Evolutionary conservation across 208 protist species (phyloP), one percentile per base, ranked within the genome.

Genomic region (Acanthamoeba quina): DNA sequence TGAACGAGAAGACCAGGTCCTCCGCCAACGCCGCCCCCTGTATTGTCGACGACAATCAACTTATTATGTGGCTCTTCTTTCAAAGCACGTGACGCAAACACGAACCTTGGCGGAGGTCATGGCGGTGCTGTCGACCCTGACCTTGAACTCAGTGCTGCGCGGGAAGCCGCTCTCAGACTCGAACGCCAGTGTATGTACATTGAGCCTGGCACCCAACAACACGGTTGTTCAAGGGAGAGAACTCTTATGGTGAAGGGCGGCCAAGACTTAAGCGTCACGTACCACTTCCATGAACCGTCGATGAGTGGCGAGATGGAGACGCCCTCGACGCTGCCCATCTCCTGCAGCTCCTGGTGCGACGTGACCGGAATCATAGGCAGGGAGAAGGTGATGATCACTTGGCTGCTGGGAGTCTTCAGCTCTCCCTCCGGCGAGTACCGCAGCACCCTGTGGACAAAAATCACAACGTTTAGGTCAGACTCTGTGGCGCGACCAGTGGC

Each of bases 1-100:
- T 41, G 54, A 89, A 89, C n/a, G 54, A 89, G 80, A 89, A 89
- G 31, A 47, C 56, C 29, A 89, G 29, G 26, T 89, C 80, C 34
- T 89, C n/a, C 9, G 44, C 80, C 72, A 82, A 54, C 7, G 41
- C 24, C 29, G 72, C 29, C 24, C 72, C 72, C 72, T 82, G 41
- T 11, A 29, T 68, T 68, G 60, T 11, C 10, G 29, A 44, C 19
- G 24, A 78, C 37, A 5, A 29, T 9, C 6, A 78, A 9, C 24
- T 7, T 0, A 72, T n/a, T 1, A 72, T 0, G 24, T 21, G 24
- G 17, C 24, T 37, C 34, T 37, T 37, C n/a, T 24, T 78, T 44
- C 37, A 24, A 80, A 29, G 44, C n/a, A 47, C 44, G 44, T 11
- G 44, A 47, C 44, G 44, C 7, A 54, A 34, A 10, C 19, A 0